phyloP scores from a whole-genome alignment of 495 filamentous ascomycete genomes.

The Chaetomium cochliodes region DNA sequence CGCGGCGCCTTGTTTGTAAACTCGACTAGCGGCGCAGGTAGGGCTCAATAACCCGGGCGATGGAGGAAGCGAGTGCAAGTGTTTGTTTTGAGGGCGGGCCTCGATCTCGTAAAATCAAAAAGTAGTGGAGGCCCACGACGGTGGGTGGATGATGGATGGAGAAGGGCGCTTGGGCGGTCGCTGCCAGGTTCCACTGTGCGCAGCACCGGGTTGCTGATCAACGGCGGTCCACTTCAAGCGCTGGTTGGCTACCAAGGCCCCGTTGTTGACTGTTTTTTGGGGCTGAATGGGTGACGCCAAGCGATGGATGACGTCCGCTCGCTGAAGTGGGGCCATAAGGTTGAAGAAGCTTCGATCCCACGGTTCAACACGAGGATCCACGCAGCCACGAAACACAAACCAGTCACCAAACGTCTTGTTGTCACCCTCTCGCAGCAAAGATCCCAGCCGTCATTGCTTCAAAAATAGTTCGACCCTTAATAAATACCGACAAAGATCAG shows the following conservation, averaged over 20 bases:
- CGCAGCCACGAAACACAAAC: neutral
- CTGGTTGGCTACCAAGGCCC: conserved; percentile 8
- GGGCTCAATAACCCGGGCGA: neutral
- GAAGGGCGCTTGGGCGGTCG: conserved; percentile 7
- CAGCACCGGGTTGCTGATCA: conserved; percentile 4
- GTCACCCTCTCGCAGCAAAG: neutral
- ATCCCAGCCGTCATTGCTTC: neutral
- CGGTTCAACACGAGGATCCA: conserved; percentile 3
- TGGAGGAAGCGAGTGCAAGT: neutral
- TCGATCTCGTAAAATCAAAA: conserved; percentile 14
- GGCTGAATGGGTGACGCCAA: neutral
- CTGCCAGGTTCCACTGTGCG: neutral
- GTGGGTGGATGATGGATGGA: conserved; percentile 4
- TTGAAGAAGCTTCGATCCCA: neutral
- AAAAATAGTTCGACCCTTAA: neutral
- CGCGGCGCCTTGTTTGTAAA: conserved; percentile 2
- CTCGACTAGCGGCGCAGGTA: neutral
- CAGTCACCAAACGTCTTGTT: neutral
- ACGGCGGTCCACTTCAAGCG: neutral
- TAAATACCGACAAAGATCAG: neutral
- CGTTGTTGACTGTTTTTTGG: neutral
- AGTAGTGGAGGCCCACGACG: neutral
- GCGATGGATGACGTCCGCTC: neutral
- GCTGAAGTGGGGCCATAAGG: neutral
- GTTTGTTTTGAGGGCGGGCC: neutral